Evolutionary conservation across 257 asterid genomes (phyloP), one percentile per base, ranked within the genome.

Genomic region (Gentiana dahurica): DNA sequence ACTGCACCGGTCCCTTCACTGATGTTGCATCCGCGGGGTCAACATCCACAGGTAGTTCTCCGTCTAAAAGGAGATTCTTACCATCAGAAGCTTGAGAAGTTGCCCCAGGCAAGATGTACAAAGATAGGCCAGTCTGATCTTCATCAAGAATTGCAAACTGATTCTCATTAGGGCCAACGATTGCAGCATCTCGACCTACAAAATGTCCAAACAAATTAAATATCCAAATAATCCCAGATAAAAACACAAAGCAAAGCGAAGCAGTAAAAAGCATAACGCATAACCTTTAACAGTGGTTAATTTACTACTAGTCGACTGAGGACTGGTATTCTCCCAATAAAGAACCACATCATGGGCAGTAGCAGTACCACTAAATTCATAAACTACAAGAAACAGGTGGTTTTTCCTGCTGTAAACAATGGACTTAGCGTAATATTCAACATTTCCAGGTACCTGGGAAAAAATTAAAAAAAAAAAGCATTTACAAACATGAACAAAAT

Each of bases 291-390:
- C 64, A 3, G 94, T 83, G 62, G 74, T 73, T 60, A 78, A 74
- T 92, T 92, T 92, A 76, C 98, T 88, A 58, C 83, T 92, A 41
- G 86, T 79, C 48, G 81, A 65, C 63, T 75, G 93, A 67, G 90
- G 67, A 73, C 88, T 88, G 0, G 89, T 92, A 78, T 92, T 92
- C 69, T 92, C 98, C 98, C 97, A 92, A 68, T 92, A 92, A 71
- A 92, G 64, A 36, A 83, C 87, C 60, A 92, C 94, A 73, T 92
- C 97, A 73, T 74, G 77, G 59, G 87, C 65, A 65, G 83, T 69
- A 57, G 87, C 65, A 63, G 83, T 71, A 43, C 94, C 94, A 71
- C 65, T 78, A 69, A 86, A 75, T 73, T 90, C 95, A 73, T 78
- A 88, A 59, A 76, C 79, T n/a, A 80, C 79, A 66, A 92, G 89